These are phyloP conservation scores for Rosa persica DNA, from an alignment of 306 rosid genomes.

Conservation along the genomic window DNA sequence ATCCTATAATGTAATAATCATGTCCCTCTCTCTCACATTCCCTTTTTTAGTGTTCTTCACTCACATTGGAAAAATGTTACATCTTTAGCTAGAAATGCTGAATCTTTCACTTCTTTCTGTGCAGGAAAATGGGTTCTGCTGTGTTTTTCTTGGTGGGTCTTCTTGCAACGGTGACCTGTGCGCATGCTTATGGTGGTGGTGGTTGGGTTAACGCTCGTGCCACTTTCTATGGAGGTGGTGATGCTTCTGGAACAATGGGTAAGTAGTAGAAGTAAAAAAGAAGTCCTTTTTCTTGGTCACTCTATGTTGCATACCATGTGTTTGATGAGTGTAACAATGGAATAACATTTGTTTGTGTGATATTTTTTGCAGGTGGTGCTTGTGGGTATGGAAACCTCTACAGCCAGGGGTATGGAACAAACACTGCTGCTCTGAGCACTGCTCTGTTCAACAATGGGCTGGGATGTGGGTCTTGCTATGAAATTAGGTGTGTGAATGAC, in stretches of 20 bases:
- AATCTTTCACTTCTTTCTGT: constrained; percentile 20
- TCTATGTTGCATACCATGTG: neutral
- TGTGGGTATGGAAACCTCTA: constrained; percentile 97
- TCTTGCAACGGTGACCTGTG: constrained; percentile 55
- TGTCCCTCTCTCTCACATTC: constrained; percentile 16
- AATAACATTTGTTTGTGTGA: neutral
- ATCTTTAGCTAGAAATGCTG: constrained; percentile 15
- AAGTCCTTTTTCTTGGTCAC: neutral
- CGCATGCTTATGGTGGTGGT: constrained; percentile 55
- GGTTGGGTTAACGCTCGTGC: constrained; percentile 92
- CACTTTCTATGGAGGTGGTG: constrained; percentile 96
- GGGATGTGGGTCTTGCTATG: constrained; percentile 92
- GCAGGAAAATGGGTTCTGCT: constrained; percentile 65
- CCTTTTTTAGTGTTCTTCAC: neutral
- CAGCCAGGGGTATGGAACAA: constrained; percentile 98
- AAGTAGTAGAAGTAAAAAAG: constrained; percentile 1
- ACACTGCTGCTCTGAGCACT: constrained; percentile 95
- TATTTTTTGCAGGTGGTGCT: constrained; percentile 70
- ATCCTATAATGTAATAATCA: constrained; percentile 37
- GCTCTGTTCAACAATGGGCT: constrained; percentile 92
- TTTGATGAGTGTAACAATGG: neutral
- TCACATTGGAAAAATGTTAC: neutral
- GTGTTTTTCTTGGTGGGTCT: constrained; percentile 43
- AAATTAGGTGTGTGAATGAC: constrained; percentile 70
- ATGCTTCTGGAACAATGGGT: constrained; percentile 99